Percentiles rank a stretch among this genome's conserved stretches.
phyloP scores from a whole-genome alignment of 768 basidiomycete genomes.

The Sutorius australiensis region DNA sequence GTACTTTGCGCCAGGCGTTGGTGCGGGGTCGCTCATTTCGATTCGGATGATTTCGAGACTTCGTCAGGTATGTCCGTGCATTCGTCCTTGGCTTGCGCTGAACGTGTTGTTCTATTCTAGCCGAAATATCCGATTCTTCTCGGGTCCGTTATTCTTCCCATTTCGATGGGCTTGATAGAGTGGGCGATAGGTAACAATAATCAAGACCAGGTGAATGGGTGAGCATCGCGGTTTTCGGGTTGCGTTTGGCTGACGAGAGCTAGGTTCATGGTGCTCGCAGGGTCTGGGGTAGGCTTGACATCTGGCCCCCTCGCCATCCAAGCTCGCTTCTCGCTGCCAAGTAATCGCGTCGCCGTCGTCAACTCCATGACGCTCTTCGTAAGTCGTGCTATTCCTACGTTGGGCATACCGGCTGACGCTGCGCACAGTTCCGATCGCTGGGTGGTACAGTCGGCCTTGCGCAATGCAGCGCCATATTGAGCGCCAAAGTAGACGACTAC shows the following conservation, averaged over 20 bases:
- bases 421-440: not conserved
- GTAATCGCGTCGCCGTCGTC: not conserved
- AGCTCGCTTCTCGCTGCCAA: not conserved
- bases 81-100: not conserved
- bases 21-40: not conserved
- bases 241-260: too few species aligned
- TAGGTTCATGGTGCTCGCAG: not conserved
- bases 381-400: not conserved
- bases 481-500: not conserved
- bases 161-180: not conserved
- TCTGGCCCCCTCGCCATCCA: not conserved
- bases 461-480: not conserved
- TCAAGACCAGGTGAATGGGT: not conserved
- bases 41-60: not conserved
- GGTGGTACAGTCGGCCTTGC: not conserved
- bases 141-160: not conserved
- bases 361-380: not conserved
- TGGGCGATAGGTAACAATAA: not conserved
- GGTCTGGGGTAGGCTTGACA: not conserved
- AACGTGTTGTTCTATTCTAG: not conserved
- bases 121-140: not conserved
- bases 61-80: not conserved
- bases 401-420: not conserved
- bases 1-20: not conserved
- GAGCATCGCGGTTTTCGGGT: too few species aligned